phyloP scores from a whole-genome alignment of 129 eudicot genomes.

The Chrysanthemum lavandulifolium region DNA sequence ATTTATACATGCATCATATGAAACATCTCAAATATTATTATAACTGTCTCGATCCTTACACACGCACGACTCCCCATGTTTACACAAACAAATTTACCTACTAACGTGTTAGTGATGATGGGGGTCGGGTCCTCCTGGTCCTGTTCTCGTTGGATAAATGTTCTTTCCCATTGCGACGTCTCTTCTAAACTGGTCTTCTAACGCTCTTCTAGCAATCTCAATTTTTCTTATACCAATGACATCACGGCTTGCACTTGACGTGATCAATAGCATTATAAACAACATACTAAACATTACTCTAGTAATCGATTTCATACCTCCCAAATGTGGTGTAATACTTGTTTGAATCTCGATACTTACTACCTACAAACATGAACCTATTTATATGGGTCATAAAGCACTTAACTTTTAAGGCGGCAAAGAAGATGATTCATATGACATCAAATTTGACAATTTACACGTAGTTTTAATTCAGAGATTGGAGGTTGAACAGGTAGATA shows the following conservation, averaged over 20 bases:
- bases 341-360: not conserved
- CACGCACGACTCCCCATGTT: not conserved
- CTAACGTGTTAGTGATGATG: constrained; percentile 34
- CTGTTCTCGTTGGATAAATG: constrained; percentile 18
- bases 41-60: not conserved
- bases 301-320: constrained; percentile 19
- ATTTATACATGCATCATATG: not conserved
- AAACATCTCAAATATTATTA: not conserved
- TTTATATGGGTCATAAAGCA: constrained; percentile 14
- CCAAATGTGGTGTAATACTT: constrained; percentile 14
- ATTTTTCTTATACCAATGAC: constrained; percentile 26
- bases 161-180: constrained; percentile 22
- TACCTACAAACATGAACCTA: not conserved
- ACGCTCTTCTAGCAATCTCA: constrained; percentile 34
- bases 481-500: constrained; percentile 27
- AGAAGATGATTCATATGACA: constrained; percentile 23
- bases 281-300: constrained; percentile 8
- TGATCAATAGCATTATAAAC: constrained; percentile 23
- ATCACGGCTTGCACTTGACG: not conserved
- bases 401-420: constrained; percentile 16
- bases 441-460: constrained; percentile 32
- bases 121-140: constrained; percentile 42
- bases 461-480: constrained; percentile 28
- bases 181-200: constrained; percentile 31
- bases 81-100: not conserved